Evolutionary conservation across 768 basidiomycete species (phyloP), one percentile per base, ranked within the genome.

Genomic region (Fomitopsis serialis): DNA sequence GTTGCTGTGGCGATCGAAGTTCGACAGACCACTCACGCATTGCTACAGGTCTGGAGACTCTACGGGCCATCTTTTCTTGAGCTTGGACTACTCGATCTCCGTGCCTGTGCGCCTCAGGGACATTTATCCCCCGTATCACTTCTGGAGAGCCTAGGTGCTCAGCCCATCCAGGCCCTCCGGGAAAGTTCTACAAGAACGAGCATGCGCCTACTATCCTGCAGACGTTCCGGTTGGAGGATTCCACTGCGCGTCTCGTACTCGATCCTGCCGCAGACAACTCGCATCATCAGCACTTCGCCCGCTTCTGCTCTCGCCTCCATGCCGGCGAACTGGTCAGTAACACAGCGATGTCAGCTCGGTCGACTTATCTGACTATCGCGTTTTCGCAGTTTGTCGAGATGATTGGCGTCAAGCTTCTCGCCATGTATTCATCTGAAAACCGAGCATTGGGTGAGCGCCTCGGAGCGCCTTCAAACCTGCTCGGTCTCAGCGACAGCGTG

Each of bases 351-450:
- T 37, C 8, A 12, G 46, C 19, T 13, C 4, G 13, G 6, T 17
- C 15, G 19, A 15, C 19, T 7, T 5, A 17, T 9, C 27, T 17
- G 22, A 32, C 32, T n/a, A 25, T 34, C 19, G 45, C n/a, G 25
- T 17, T 21, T 19, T 13, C 48, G 8, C 55, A 88, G 86, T 86
- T 85, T 62, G 70, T 86, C 27, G 74, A 77, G 7, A 74, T 80
- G 58, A 74, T 74, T 22, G 79, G 78, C 8, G 59, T 66, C 12
- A 75, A 78, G 48, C 69, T 81, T n/a, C 72, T 84, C 25, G 82
- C 77, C 3, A 75, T 87, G 56, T 84, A 79, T 54, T 78, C 82
- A 9, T 79, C 83, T 5, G 72, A 74, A 54, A 81, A 78, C 56
- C 52, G 61, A 15, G 58, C 69, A 19, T 65, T 83, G 15, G 66